Conservation (phyloP, 371 early-diverging fungal genomes). For the Mortierella sp. region DNA sequence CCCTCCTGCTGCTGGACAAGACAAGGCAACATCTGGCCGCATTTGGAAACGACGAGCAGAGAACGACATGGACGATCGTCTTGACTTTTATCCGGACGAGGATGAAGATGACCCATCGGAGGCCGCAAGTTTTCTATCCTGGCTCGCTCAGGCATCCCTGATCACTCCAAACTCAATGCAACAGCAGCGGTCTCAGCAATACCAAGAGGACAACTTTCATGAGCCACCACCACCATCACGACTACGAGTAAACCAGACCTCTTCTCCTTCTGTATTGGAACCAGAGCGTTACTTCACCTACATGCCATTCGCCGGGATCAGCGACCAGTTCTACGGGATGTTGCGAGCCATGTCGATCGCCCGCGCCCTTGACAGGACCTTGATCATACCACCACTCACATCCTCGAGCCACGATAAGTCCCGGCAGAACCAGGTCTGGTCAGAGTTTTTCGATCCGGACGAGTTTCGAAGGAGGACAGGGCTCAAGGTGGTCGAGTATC, state of each 20-base stretch:
- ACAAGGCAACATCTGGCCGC: background rate
- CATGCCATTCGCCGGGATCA: slow-evolving; percentile 16
- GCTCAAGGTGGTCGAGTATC: slow-evolving; percentile 9
- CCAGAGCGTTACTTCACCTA: slow-evolving; percentile 19
- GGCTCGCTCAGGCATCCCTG: slow-evolving; percentile 8
- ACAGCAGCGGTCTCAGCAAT: background rate
- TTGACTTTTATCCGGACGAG: slow-evolving; percentile 19
- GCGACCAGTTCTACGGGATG: slow-evolving; percentile 25
- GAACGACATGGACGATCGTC: background rate
- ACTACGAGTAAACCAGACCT: background rate
- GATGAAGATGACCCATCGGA: slow-evolving; percentile 12
- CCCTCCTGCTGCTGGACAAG: background rate
- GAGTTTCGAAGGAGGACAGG: slow-evolving; percentile 14
- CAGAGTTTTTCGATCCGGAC: slow-evolving; percentile 19
- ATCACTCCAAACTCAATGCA: background rate
- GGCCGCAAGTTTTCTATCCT: slow-evolving; percentile 9
- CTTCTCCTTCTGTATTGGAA: background rate
- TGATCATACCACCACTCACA: slow-evolving; percentile 19
- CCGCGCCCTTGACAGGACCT: slow-evolving; percentile 7
- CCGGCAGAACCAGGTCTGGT: slow-evolving; percentile 22
- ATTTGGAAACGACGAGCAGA: background rate
- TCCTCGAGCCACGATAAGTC: slow-evolving; percentile 18
- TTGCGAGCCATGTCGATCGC: slow-evolving; percentile 22
- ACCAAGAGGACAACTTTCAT: background rate
- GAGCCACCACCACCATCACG: background rate